Conservation (phyloP, 768 basidiomycete genomes). For the Clitopilus passeckerianus region DNA sequence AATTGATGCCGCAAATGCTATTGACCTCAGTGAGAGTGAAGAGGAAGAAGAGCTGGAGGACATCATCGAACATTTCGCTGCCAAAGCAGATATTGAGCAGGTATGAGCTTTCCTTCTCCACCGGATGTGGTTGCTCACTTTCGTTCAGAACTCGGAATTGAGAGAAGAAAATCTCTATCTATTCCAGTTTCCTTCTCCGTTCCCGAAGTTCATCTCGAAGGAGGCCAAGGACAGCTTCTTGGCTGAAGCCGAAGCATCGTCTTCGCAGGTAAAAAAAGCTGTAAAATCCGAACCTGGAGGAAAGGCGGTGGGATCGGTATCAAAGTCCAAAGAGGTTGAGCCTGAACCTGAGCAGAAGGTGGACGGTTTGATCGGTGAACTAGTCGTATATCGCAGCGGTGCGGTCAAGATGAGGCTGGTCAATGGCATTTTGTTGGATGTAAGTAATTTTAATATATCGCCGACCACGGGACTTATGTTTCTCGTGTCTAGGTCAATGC, state of each 20-base stretch:
- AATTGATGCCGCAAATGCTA: slow-evolving; percentile 50
- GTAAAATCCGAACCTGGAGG: slow-evolving; percentile 42
- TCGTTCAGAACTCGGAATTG: slow-evolving; percentile 33
- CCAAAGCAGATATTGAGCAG: slow-evolving; percentile 30
- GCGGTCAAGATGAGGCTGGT: slow-evolving; percentile 80
- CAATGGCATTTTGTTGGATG: slow-evolving; percentile 81
- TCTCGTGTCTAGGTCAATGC: slow-evolving; percentile 56
- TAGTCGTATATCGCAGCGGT: slow-evolving; percentile 84
- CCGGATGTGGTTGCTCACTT: background rate
- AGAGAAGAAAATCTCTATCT: slow-evolving; percentile 74
- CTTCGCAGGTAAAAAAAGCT: slow-evolving; percentile 16
- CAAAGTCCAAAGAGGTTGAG: slow-evolving; percentile 16
- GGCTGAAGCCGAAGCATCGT: too few relatives aligned
- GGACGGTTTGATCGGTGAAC: slow-evolving; percentile 78
- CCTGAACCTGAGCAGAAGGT: slow-evolving; percentile 26
- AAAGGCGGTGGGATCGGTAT: slow-evolving; percentile 17
- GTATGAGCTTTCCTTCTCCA: slow-evolving; percentile 21
- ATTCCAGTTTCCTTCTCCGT: slow-evolving; percentile 87
- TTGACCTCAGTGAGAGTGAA: slow-evolving; percentile 71
- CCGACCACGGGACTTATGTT: background rate
- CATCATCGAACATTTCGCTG: slow-evolving; percentile 65
- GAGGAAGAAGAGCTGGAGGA: slow-evolving; percentile 79
- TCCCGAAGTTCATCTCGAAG: slow-evolving; percentile 61
- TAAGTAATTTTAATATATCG: slow-evolving; percentile 27
- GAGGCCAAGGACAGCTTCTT: too few relatives aligned